Base-by-base conservation (phyloP, 148 eudicot species). In the Rhododendron kiyosumense region DNA sequence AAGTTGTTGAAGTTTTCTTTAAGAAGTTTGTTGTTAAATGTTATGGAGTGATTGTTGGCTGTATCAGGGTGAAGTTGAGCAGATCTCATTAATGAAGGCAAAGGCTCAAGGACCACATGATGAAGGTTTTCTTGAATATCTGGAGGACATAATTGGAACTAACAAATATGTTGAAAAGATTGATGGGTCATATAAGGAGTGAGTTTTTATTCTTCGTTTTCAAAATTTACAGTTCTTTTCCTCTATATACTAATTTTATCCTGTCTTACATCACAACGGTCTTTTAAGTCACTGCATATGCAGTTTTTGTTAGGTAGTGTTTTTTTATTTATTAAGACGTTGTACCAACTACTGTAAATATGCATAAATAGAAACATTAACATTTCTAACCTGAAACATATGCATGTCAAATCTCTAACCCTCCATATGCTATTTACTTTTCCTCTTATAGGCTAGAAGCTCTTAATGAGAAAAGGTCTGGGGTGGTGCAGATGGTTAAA, bases 401-500 rank as follows among this genome's bases (percentile, higher is more conserved):
- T 59, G 36, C 61, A 61, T 78, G 73, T 45, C 61, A 41, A 80
- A 48, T 80, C 38, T 78, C 57, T 54, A 38, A 28, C 36, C 34
- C 76, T 57, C 18, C 11, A 15, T 43, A 43, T 59, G 45, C 45
- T 41, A 41, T 3, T 54, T 48, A 84, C 26, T 41, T 38, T 52
- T 49, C 71, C 78, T 69, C 85, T 22, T 65, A 59, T 87, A 96
- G 99, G 90, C 89, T 96, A 79, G 98, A 96, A 93, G 87, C 85
- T 30, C 93, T 96, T 30, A 95, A 94, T 88, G 99, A 96, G 87
- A 92, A 90, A 87, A 92, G 99, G 87, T 89, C 97, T 81, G 97
- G 99, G 54, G 99, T 96, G 84, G 99, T 96, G 83, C 98, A 96
- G 86, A 93, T 96, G 96, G 99, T 96, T 52, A 96, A 96, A 91